Base-by-base conservation (phyloP, 306 rosid genomes). In the Trifolium dubium region DNA sequence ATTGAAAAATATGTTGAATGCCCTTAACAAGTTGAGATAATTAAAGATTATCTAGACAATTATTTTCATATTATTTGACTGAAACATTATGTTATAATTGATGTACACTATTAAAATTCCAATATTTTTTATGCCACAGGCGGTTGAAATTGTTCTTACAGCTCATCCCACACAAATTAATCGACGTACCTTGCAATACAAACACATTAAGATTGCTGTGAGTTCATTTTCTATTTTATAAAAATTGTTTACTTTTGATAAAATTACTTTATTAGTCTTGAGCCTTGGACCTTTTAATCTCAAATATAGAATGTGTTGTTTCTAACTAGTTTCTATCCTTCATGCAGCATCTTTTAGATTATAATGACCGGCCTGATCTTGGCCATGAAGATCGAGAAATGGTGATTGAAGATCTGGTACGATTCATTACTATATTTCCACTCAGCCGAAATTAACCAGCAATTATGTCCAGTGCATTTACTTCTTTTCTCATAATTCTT, bases 121-220 rank as follows among this genome's bases (percentile, higher is more conserved):
- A 29, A 35, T 41, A 3, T 50, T 58, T 79, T 18, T 68, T 40
- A 83, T 69, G 61, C 47, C 58, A 54, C 86, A 93, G 98, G 97
- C 28, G 84, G 96, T 90, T 64, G 98, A 93, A 84, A 93, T 93
- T 85, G 98, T 93, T 80, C 98, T 93, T 60, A 93, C 98, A 11
- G 98, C 98, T 75, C 98, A 93, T 87, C 98, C 98, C 73, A 93
- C 98, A 1, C 97, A 93, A 90, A 93, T 93, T 40, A 93, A 90
- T 86, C 97, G 97, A 8, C 96, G 98, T n/a, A 93, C 98, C 49
- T 83, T 93, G 69, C 98, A 93, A 67, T 93, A 87, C 85, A 93
- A 93, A 77, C 98, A 93, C 77, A 63, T 93, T 30, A 88, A 89
- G 80, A 81, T 93, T 87, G 86, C 96, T 60, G 98, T 90, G 75